A percentile compares a stretch with the other conserved stretches of the same genome.
Conservation (phyloP, 331 rosid genomes). For the Dryas integrifolia region DNA sequence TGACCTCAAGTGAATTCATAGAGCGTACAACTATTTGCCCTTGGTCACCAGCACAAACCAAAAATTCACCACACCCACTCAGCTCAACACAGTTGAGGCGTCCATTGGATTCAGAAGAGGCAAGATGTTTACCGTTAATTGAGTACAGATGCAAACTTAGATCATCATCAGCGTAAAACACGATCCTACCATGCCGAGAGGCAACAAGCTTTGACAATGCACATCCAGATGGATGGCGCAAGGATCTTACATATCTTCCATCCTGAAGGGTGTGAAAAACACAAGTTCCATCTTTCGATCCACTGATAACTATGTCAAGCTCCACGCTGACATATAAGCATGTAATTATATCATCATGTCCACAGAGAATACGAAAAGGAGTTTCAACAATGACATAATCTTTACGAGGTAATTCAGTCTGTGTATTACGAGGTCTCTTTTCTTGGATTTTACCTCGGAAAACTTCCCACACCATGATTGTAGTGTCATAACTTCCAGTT, state of each 20-base stretch:
- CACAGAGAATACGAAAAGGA: constrained; percentile 90
- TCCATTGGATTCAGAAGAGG: constrained; percentile 87
- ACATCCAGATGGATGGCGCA: constrained; percentile 77
- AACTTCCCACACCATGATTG: constrained; percentile 97
- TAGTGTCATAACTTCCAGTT: constrained; percentile 96
- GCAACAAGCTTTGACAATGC: constrained; percentile 85
- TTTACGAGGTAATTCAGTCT: constrained; percentile 72
- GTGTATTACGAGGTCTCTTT: constrained; percentile 65
- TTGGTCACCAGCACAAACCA: constrained; percentile 94
- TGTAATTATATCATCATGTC: constrained; percentile 92
- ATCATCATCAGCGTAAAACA: constrained; percentile 89
- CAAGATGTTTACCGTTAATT: constrained; percentile 89
- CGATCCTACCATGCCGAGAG: constrained; percentile 78
- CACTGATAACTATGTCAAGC: constrained; percentile 95
- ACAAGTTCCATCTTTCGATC: constrained; percentile 96
- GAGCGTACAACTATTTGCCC: constrained; percentile 94
- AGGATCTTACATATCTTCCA: constrained; percentile 92
- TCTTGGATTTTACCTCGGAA: constrained; percentile 65
- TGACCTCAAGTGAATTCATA: constrained; percentile 80
- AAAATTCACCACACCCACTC: constrained; percentile 86
- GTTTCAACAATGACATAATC: constrained; percentile 74
- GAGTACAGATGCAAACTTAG: constrained; percentile 93
- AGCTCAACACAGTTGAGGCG: constrained; percentile 81
- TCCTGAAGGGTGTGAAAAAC: constrained; percentile 83
- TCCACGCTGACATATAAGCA: constrained; percentile 78